Evolutionary conservation across 257 asterid genomes (phyloP).

Genomic region (Cordia subcordata): DNA sequence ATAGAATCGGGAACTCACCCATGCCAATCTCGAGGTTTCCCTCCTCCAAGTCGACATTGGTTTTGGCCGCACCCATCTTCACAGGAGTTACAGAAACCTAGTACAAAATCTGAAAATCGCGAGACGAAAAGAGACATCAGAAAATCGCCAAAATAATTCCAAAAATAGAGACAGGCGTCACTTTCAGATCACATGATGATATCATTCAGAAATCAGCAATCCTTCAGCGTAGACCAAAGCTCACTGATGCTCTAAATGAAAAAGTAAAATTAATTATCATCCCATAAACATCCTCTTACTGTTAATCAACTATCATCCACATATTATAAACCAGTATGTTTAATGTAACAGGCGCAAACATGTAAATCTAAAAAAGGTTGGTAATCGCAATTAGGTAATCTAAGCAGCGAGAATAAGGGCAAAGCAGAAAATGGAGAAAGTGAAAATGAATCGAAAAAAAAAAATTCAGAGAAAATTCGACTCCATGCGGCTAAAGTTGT

Average conservation of each 20-base stretch:
- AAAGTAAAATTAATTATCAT: background rate
- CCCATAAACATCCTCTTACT: background rate
- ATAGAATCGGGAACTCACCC: conserved; percentile 39
- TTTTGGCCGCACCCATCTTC: conserved; percentile 61
- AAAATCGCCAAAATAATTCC: background rate
- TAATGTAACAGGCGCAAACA: too few species aligned
- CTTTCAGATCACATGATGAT: background rate
- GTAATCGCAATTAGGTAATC: too few species aligned
- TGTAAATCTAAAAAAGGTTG: too few species aligned
- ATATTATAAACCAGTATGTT: background rate
- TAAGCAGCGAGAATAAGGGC: too few species aligned
- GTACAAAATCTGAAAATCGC: background rate
- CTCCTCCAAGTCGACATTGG: conserved; percentile 60
- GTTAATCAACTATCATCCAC: background rate
- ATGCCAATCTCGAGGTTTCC: conserved; percentile 91
- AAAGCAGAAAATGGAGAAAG: too few species aligned
- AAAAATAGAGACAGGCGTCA: background rate
- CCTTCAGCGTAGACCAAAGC: background rate
- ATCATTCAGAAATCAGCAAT: background rate
- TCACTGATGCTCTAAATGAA: too few species aligned
- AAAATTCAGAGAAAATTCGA: background rate
- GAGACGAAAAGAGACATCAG: background rate
- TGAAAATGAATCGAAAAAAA: too few species aligned
- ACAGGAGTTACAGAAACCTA: conserved; percentile 12
- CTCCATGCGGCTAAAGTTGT: background rate